Percentiles rank a stretch among this genome's conserved stretches.
Conservation (phyloP, 345 rosid genomes). For the Kernera saxatilis region DNA sequence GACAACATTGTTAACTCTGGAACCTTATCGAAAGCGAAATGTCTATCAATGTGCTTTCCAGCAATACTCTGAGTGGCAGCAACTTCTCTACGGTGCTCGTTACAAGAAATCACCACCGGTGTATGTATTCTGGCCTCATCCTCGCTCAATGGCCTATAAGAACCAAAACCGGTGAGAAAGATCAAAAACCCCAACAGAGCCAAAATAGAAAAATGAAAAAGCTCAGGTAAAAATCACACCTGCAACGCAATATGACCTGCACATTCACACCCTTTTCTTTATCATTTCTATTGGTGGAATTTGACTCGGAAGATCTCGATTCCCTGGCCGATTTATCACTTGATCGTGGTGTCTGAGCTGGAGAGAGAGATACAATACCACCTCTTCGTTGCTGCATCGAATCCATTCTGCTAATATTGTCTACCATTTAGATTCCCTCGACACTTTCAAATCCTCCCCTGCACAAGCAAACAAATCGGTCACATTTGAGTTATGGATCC, state of each 20-base stretch:
- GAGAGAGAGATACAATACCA: conserved; percentile 67
- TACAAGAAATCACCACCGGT: conserved; percentile 83
- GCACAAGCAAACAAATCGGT: conserved; percentile 18
- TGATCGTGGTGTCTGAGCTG: conserved; percentile 89
- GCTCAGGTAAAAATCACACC: conserved; percentile 44
- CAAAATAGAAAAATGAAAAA: neutral
- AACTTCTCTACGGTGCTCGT: conserved; percentile 87
- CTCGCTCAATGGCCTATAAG: conserved; percentile 77
- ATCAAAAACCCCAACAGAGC: neutral
- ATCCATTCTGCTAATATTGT: conserved; percentile 43
- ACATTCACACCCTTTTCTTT: conserved; percentile 97
- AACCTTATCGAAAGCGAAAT: conserved; percentile 94
- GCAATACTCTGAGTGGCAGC: conserved; percentile 82
- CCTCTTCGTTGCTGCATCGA: conserved; percentile 63
- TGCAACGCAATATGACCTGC: conserved; percentile 95
- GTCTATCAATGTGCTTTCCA: conserved; percentile 93
- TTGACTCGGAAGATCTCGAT: conserved; percentile 77
- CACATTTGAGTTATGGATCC: neutral
- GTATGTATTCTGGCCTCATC: conserved; percentile 72
- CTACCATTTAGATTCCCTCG: neutral
- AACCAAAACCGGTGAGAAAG: neutral
- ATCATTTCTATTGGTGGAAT: conserved; percentile 55
- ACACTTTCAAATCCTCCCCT: neutral
- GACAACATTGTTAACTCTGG: neutral
- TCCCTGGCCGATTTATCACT: conserved; percentile 77